Percentiles rank a stretch among this genome's conserved stretches.
These are phyloP conservation scores for Podaxis sp. DNA, from an alignment of 768 basidiomycete genomes.

Conservation along the genomic window DNA sequence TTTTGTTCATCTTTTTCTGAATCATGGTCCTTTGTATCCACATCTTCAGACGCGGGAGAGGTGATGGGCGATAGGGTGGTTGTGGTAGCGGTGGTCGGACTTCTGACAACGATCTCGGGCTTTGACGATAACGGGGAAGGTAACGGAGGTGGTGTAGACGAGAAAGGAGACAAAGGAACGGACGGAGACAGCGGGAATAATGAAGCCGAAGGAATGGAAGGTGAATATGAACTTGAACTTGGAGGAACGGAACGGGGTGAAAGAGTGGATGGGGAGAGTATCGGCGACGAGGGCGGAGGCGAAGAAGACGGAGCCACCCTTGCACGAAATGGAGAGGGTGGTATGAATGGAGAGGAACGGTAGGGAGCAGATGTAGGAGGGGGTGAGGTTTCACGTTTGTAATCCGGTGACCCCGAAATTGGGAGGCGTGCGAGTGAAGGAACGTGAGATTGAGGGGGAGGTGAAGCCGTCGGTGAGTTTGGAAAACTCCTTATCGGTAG, in stretches of 20 bases:
- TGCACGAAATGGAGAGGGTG: not conserved
- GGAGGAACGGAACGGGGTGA: not conserved
- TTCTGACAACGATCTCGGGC: not conserved
- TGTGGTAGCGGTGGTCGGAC: slow-evolving; percentile 1
- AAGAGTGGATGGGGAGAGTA: not conserved
- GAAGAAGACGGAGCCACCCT: not conserved
- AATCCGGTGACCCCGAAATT: slow-evolving; percentile 7
- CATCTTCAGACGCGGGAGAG: not conserved
- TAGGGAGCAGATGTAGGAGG: not conserved
- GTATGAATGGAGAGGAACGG: not conserved
- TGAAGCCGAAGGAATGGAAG: not conserved
- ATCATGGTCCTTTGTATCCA: not conserved
- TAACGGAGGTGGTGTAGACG: not conserved
- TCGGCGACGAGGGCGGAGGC: not conserved
- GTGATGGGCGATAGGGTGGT: not conserved
- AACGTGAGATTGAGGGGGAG: not conserved
- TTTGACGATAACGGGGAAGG: not conserved
- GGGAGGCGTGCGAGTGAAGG: not conserved
- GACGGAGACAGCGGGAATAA: not conserved
- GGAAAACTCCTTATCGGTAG: slow-evolving; percentile 7
- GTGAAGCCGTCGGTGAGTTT: slow-evolving; percentile 1
- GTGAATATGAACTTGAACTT: not conserved
- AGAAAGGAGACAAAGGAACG: not conserved
- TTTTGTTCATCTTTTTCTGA: too few relatives aligned
- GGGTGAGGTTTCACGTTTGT: slow-evolving; percentile 6